Base-by-base conservation (phyloP, 2,329 filamentous ascomycete species). In the Claviceps monticola region DNA sequence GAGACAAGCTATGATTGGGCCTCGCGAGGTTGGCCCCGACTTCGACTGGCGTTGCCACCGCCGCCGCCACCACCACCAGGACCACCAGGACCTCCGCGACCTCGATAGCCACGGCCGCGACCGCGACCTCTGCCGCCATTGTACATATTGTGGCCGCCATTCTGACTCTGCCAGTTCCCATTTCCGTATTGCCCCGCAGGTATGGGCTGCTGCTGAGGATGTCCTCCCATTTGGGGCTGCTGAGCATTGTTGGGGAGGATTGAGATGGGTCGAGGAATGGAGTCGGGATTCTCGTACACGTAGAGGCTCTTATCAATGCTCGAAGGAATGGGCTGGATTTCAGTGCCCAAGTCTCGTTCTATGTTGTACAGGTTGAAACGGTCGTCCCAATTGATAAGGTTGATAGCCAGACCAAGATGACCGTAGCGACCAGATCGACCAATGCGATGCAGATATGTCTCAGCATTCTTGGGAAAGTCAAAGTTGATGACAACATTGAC, bases 401-500 rank as follows among this genome's bases (percentile, higher is more conserved):
- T 98, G 66, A 98, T 98, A 57, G 94, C 94, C 59, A 98, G 75
- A 78, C 93, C 93, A 64, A 97, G 78, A 71, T 98, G 93, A 58
- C 93, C 93, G 66, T 95, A 98, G 58, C 93, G 88, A 59, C 93
- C 93, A 49, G 93, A 98, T 65, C 93, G 88, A 74, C 93, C 93
- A 66, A 98, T 98, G 60, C 93, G 88, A 72, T 98, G 93, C 53
- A 98, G 82, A 66, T 98, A 98, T 0, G 93, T 98, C 72, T 98
- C 93, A 16, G 93, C 94, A 63, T 98, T 98, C 74, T 98, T 98
- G 51, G 93, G 93, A 68, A 98, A 98, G 64, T 98, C 93, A 64
- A 98, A 98, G 74, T 98, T 98, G 80, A 98, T 98, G 66, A 98
- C 93, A 51, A 98, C 93, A 62, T 98, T 98, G 64, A 98, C 93